Evolutionary conservation across 2,329 filamentous ascomycete genomes (phyloP), one percentile per base, ranked within the genome.

Genomic region (Magnaporthiopsis poae): DNA sequence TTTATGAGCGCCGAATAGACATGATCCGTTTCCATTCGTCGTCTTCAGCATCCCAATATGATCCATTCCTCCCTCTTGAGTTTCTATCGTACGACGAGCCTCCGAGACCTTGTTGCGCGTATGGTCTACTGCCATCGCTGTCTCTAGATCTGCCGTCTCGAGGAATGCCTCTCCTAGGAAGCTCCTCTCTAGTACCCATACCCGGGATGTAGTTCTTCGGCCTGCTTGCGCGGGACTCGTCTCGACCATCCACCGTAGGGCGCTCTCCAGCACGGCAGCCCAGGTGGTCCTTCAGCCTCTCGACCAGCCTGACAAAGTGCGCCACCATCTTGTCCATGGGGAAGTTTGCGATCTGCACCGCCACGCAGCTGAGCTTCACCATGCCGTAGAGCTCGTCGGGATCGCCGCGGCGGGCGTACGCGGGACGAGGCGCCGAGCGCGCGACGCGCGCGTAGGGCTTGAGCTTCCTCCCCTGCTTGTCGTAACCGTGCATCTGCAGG

Each of bases 401-500:
- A 0, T 56, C 56, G 52, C 39, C 13, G 15, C n/a, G 15, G 31
- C 33, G 12, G 21, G 46, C 46, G 46, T 56, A 25, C 7, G 2
- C 4, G 9, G 46, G 46, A 27, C 8, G 27, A 31, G 25, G 27
- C 9, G 27, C 61, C 31, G n/a, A 33, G 46, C 46, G 18, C 18
- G 46, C 21, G 46, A 3, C 18, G 1, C 5, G n/a, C n/a, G 46
- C 4, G 21, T 21, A 60, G 56, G n/a, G 0, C 33, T n/a, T 59
- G 60, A 60, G 33, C 9, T 59, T 39, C 21, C 66, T 59, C 25
- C 73, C 73, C 4, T 63, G 35, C 9, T 15, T 25, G 35, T 71
- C 70, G 63, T 72, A 74, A 13, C 73, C 73, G 2, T 64, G 66
- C 60, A 67, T 69, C 29, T 31, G 62, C 66, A 74, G 69, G 7